Base-by-base conservation (phyloP, 768 basidiomycete species). In the Boletus sensibilis region DNA sequence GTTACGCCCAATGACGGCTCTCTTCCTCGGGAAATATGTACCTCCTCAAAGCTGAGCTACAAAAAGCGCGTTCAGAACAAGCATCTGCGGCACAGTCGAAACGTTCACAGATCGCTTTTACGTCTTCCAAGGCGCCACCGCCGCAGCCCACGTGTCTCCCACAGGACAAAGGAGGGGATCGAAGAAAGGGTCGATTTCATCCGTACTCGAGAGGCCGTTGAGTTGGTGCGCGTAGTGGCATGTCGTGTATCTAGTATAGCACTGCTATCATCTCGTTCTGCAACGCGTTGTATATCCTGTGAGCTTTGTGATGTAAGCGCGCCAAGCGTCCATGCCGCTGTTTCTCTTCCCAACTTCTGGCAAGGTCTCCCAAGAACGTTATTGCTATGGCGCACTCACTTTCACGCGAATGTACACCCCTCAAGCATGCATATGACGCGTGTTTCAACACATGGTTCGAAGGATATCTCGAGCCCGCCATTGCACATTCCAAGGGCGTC, bases 391-490 rank as follows among this genome's bases (percentile, higher is more conserved):
- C 92, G 0, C 79, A 86, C 58, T 94, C 92, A 55, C 82, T 98
- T 23, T 84, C 89, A 1, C 76, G 83, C 10, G 82, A 86, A 76
- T 98, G 96, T 74, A 97, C 95, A 6, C 87, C 90, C 0, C 79
- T 96, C 55, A 98, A 98, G 72, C 84, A 85, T 50, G 75, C 84
- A 53, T 98, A 97, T 69, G 95, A 98, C 72, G 78, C 90, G 0
- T 98, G 95, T 78, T 98, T 98, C 77, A 97, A 97, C 66, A 84
- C 89, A 9, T 98, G 95, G 96, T 94, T 99, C 64, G 94, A 97
- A 72, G 93, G 92, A 12, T 99, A 98, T 71, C 84, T 98, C 23
- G 89, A 94, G 66, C 94, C 94, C 10, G 86, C 84, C 11, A 77
- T 88, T 18, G 65, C 74, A 27, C 69, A 74, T 33, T 65, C 78